phyloP scores from a whole-genome alignment of 345 rosid species.

The Firmiana major region DNA sequence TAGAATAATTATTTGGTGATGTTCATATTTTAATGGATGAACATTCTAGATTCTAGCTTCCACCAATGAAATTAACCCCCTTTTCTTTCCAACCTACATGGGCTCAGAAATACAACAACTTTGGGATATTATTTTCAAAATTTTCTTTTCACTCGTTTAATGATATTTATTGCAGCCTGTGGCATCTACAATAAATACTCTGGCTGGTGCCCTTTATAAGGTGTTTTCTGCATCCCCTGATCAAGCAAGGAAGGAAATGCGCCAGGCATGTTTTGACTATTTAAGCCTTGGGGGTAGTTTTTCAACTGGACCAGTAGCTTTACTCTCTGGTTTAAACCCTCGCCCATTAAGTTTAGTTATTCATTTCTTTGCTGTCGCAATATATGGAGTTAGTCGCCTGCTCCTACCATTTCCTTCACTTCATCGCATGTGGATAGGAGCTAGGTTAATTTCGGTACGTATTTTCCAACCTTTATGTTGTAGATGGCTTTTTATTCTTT shows the following conservation, averaged over 20 bases:
- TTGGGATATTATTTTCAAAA: not conserved
- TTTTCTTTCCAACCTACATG: not conserved
- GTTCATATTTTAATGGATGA: not conserved
- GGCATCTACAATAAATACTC: slow-evolving; percentile 52
- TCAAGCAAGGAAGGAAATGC: slow-evolving; percentile 53
- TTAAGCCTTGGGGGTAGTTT: slow-evolving; percentile 49
- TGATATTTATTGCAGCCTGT: slow-evolving; percentile 34
- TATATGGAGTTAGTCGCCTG: slow-evolving; percentile 49
- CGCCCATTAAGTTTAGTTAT: slow-evolving; percentile 41
- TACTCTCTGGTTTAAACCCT: slow-evolving; percentile 54
- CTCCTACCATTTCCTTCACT: slow-evolving; percentile 46
- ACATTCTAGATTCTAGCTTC: not conserved
- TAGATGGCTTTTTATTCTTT: not conserved
- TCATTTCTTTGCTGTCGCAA: slow-evolving; percentile 55
- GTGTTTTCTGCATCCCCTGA: slow-evolving; percentile 45
- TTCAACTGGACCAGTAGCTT: slow-evolving; percentile 44
- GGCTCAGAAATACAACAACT: not conserved
- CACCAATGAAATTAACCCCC: not conserved
- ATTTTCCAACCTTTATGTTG: not conserved
- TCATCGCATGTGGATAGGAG: slow-evolving; percentile 43
- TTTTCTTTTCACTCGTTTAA: not conserved
- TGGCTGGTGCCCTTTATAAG: slow-evolving; percentile 51
- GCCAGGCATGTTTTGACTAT: slow-evolving; percentile 51
- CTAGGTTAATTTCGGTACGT: slow-evolving; percentile 40
- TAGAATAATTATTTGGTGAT: not conserved